A percentile compares a stretch with the other conserved stretches of the same genome.
phyloP scores from a whole-genome alignment of 225 moss, liverwort and hornwort species.

The Sphagnum contortum region DNA sequence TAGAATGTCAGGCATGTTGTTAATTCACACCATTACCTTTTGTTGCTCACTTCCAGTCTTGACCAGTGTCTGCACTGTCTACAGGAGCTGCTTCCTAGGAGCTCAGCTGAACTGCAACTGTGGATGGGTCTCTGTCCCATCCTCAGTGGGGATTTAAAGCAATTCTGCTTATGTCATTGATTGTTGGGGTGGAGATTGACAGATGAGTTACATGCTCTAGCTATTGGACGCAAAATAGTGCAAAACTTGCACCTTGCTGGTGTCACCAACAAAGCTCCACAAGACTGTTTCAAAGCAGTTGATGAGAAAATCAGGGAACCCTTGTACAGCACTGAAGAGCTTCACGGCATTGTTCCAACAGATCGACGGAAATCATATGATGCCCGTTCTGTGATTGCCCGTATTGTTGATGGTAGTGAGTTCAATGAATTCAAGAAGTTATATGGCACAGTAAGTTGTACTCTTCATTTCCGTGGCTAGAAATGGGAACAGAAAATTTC shows the following conservation, averaged over 20 bases:
- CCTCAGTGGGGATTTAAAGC: too few relatives aligned
- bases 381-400: slow-evolving; percentile 72
- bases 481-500: too few relatives aligned
- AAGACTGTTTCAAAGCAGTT: slow-evolving; percentile 5
- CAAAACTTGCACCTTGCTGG: slow-evolving; percentile 85
- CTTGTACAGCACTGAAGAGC: slow-evolving; percentile 57
- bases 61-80: too few relatives aligned
- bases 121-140: too few relatives aligned
- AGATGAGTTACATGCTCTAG: slow-evolving; percentile 95
- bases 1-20: too few relatives aligned
- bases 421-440: slow-evolving; percentile 98
- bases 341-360: slow-evolving; percentile 73
- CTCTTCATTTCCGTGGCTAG: not conserved
- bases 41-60: too few relatives aligned
- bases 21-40: too few relatives aligned
- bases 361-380: slow-evolving; percentile 78
- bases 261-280: slow-evolving; percentile 21
- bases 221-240: slow-evolving; percentile 81
- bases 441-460: slow-evolving; percentile 77
- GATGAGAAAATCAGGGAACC: slow-evolving; percentile 41
- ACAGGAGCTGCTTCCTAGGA: too few relatives aligned
- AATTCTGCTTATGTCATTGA: too few relatives aligned
- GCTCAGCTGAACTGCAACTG: too few relatives aligned
- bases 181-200: slow-evolving; percentile 6
- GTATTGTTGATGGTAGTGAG: slow-evolving; percentile 94